Conservation (phyloP, 805 yeast species). For the Candida mattraensis region DNA sequence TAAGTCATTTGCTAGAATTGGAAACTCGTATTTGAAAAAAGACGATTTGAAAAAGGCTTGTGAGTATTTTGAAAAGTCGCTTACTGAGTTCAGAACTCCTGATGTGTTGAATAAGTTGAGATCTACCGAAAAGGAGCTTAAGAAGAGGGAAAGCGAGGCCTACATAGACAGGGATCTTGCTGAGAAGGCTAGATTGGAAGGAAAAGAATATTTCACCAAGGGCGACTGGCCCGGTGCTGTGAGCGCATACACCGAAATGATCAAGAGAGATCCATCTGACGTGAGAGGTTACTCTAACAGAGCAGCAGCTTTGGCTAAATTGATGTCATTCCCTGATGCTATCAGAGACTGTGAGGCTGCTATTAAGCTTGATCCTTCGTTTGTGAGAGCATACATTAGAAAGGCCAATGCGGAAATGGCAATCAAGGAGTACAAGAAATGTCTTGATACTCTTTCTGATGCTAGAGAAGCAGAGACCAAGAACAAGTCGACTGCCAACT, state of each 20-base stretch:
- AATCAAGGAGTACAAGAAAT: slow-evolving; percentile 79
- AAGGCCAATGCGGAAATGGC: slow-evolving; percentile 94
- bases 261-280: slow-evolving; percentile 95
- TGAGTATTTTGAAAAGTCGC: slow-evolving; percentile 79
- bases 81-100: slow-evolving; percentile 97
- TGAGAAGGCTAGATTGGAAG: slow-evolving; percentile 90
- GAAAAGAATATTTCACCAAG: slow-evolving; percentile 83
- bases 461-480: slow-evolving; percentile 78
- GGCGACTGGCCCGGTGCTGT: slow-evolving; percentile 98
- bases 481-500: slow-evolving; percentile 51
- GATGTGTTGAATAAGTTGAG: slow-evolving; percentile 87
- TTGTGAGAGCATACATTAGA: slow-evolving; percentile 93
- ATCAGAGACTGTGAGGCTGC: slow-evolving; percentile 90
- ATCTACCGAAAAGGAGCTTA: slow-evolving; percentile 80
- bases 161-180: slow-evolving; percentile 91
- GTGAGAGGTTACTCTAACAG: slow-evolving; percentile 97
- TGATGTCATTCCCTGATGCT: slow-evolving; percentile 97
- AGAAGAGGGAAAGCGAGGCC: slow-evolving; percentile 70
- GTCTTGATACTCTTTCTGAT: slow-evolving; percentile 73
- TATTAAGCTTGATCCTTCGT: slow-evolving; percentile 80
- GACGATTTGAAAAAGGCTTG: slow-evolving; percentile 73
- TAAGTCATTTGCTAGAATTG: slow-evolving; percentile 90
- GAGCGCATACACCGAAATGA: slow-evolving; percentile 91
- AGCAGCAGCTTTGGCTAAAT: slow-evolving; percentile 94
- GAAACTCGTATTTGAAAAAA: slow-evolving; percentile 74